A percentile compares a stretch with the other conserved stretches of the same genome.
Evolutionary conservation across 1,284 basidiomycete species (phyloP).

Genomic region (Wolfiporia cocos): DNA sequence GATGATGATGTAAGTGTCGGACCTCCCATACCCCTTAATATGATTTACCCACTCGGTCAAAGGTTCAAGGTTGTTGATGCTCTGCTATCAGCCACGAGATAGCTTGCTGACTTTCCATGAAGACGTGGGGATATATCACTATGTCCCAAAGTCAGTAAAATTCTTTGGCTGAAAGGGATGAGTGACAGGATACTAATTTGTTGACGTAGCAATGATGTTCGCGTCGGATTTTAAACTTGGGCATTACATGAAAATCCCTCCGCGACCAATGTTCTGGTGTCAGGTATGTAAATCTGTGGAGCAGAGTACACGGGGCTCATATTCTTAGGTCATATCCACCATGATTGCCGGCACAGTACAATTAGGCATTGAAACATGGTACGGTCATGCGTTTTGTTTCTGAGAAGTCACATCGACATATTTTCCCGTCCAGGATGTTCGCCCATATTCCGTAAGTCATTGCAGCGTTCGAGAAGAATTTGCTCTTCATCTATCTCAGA

Average conservation of each 20-base stretch:
- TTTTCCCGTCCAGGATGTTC: slow-evolving; percentile 73
- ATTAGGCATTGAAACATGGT: slow-evolving; percentile 58
- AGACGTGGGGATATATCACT: slow-evolving; percentile 42
- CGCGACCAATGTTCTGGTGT: slow-evolving; percentile 49
- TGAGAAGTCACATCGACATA: no score
- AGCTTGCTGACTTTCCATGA: no score
- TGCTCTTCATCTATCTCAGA: slow-evolving; percentile 4
- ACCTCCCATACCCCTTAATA: no score
- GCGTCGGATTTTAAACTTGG: slow-evolving; percentile 67
- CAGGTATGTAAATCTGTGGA: no score
- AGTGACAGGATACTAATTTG: no score
- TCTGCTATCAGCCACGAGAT: no score
- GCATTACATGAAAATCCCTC: slow-evolving; percentile 67
- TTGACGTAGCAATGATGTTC: no score
- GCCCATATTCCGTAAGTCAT: slow-evolving; percentile 38
- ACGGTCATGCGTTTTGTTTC: no score
- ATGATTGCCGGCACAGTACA: slow-evolving; percentile 59
- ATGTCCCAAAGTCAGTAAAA: slow-evolving; percentile 29
- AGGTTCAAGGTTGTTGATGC: no score
- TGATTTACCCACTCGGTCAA: no score
- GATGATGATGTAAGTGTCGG: slow-evolving; percentile 49
- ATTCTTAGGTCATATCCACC: slow-evolving; percentile 59
- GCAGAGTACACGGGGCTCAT: no score
- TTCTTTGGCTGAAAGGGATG: no score
- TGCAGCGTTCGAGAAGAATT: neutral